Evolutionary conservation across 176 grass and related monocot species (phyloP), one percentile per base, ranked within the genome.

Genomic region (Puya raimondii): DNA sequence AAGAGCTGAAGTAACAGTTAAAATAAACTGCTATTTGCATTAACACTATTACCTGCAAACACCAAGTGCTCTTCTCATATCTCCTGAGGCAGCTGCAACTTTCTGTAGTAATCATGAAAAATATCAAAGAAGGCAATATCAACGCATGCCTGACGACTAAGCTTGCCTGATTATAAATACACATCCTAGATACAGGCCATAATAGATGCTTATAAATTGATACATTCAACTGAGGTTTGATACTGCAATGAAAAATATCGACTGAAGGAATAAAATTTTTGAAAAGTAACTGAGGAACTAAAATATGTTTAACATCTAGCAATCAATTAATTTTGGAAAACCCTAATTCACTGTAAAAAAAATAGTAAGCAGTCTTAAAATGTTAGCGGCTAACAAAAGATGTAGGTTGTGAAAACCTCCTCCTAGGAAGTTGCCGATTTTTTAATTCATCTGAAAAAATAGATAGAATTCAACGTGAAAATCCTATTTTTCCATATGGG

Each of bases 61-160:
- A 63, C 82, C 90, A 42, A 94, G 87, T 75, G 87, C 90, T 86
- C 80, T 94, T 79, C 95, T 91, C 87, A 99, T 94, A 84, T 99
- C 95, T 65, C 95, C 90, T 61, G 95, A 76, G 33, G 95, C 85
- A 48, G 90, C 95, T 53, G 89, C 86, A 6, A 99, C 85, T 86
- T 91, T 96, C 91, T 96, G 85, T 50, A 42, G 33, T 52, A 70
- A 76, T 23, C 54, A 73, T 9, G 20, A 2, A 58, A n/a, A 10
- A 18, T n/a, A 59, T 59, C 56, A 59, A 20, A 59, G 20, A 2
- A 2, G 6, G 3, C 15, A 15, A 14, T 59, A 18, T 42, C 33
- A 42, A 42, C 4, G 33, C 33, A 42, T 42, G 33, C 33, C 33
- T 42, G 33, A 6, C 4, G 4, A 42, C 33, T 6, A 42, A 42